phyloP scores from a whole-genome alignment of 805 yeast genomes.

The Candida methanosorbosa region DNA sequence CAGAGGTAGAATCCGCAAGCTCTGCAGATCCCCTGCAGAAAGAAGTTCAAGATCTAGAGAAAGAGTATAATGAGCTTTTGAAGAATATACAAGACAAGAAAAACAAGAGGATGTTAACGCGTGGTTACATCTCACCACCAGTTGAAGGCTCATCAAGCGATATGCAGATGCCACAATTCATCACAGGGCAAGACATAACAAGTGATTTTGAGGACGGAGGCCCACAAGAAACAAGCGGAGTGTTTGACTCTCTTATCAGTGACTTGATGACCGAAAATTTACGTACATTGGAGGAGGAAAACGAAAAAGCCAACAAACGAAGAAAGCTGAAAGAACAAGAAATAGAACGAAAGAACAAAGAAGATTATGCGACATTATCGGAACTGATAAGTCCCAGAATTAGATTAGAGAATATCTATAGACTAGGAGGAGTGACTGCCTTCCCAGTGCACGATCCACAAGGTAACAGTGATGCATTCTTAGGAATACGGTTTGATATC shows the following conservation, averaged over 20 bases:
- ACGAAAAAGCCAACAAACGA: conserved; percentile 3
- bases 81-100: no score
- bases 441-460: conserved; percentile 37
- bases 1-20: no score
- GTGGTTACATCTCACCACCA: no score
- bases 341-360: not conserved
- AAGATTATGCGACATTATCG: conserved; percentile 6
- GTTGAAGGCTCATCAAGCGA: no score
- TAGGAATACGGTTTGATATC: conserved; percentile 46
- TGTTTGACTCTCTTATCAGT: conserved; percentile 21
- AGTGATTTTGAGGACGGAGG: no score
- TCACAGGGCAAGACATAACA: no score
- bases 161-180: no score
- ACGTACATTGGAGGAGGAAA: conserved; percentile 5
- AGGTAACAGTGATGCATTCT: conserved; percentile 15
- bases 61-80: no score
- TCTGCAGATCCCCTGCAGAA: no score
- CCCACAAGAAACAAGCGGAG: no score
- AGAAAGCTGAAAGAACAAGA: conserved; percentile 3
- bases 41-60: no score
- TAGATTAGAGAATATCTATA: conserved; percentile 35
- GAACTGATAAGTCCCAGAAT: conserved; percentile 23
- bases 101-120: no score
- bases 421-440: conserved; percentile 42
- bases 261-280: conserved; percentile 14